These are phyloP conservation scores for Penicillium desertorum DNA, from an alignment of 495 filamentous ascomycete species.

Conservation along the genomic window DNA sequence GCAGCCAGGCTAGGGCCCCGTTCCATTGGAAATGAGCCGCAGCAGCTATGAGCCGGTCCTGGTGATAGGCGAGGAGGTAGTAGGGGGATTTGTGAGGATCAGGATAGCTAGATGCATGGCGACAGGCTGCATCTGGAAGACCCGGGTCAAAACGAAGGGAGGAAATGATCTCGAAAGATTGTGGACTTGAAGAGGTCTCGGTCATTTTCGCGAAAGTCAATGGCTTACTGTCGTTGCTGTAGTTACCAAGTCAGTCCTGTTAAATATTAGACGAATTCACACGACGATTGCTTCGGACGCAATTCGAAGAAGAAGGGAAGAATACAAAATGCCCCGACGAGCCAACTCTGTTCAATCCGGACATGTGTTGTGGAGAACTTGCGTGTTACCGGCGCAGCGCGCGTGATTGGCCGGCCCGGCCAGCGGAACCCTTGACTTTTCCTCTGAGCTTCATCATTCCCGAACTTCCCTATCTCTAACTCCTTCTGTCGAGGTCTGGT, in stretches of 20 bases:
- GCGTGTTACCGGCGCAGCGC: conserved; percentile 25
- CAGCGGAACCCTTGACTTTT: conserved; percentile 35
- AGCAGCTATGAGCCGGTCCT: conserved; percentile 74
- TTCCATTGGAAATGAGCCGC: conserved; percentile 67
- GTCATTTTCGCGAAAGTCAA: conserved; percentile 13
- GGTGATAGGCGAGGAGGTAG: conserved; percentile 82
- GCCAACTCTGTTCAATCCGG: conserved; percentile 2
- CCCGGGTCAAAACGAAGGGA: conserved; percentile 72
- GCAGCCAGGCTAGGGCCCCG: conserved; percentile 31
- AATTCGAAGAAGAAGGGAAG: not conserved
- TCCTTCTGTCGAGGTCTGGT: conserved; percentile 28
- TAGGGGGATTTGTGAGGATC: conserved; percentile 57
- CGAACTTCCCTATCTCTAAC: conserved; percentile 34
- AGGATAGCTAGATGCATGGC: conserved; percentile 44
- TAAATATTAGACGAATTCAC: not conserved
- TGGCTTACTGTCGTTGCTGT: conserved; percentile 3
- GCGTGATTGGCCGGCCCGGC: conserved; percentile 39
- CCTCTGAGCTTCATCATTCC: conserved; percentile 37
- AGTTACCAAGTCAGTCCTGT: conserved; percentile 8
- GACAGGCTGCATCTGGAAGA: conserved; percentile 46
- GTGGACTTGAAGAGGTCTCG: not conserved
- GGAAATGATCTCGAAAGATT: conserved; percentile 62
- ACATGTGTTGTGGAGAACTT: conserved; percentile 22
- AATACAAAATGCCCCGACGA: not conserved
- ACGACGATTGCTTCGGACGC: not conserved